Base-by-base conservation (phyloP, 2,329 filamentous ascomycete genomes). In the Trichoderma sp. region DNA sequence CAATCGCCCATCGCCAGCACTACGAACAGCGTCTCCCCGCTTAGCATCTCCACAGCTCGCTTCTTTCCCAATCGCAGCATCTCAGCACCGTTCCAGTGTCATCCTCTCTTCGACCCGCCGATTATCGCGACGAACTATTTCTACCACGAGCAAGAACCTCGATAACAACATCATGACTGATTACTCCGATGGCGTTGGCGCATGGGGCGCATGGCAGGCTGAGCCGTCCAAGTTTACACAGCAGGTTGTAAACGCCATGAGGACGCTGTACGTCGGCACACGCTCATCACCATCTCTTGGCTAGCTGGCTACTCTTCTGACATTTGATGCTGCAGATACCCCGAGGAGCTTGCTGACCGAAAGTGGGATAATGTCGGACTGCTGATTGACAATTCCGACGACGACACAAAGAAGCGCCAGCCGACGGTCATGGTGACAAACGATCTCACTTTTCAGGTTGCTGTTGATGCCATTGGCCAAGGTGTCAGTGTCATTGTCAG, bases 351-450 rank as follows among this genome's bases (percentile, higher is more conserved):
- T 53, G 96, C 96, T 11, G 96, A 98, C 77, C 91, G 90, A 74
- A 89, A 91, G 73, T 99, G 94, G 87, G 96, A 99, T 79, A 99
- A 99, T 77, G 97, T 96, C n/a, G 96, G 96, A 61, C 86, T 97
- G 64, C 86, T 97, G 61, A 75, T 85, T 66, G 81, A 81, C 71
- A 83, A 84, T 74, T 78, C 82, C n/a, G 75, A 78, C 19, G 75
- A 78, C 19, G 76, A 80, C 68, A 70, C 72, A 14, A 71, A 70
- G 57, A 74, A 75, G 61, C 72, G 71, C 40, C 76, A 77, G 58
- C 79, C 77, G 13, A 74, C 76, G 1, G 86, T 88, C 21, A 79
- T 89, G 64, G 81, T 89, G 59, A 94, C 96, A 7, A 93, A 97
- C 74, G 96, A 99, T 79, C 87, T 99, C 72, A 98, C 95, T 3